Base-by-base conservation (phyloP, 1,139 yeast species). In the Hemisphaericaspora xylofermentans region DNA sequence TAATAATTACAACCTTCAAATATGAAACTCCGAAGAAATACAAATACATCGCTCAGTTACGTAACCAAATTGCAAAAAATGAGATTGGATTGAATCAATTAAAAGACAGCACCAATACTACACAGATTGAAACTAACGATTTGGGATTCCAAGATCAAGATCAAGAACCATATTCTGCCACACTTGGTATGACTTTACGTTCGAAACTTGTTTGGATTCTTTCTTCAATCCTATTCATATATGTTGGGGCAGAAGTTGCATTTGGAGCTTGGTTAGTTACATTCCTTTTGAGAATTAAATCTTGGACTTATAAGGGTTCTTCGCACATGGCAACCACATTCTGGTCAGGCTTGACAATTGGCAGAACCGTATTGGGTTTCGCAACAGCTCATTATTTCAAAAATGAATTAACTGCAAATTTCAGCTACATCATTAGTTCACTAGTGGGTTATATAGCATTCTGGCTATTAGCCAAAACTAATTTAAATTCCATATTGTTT, bases 261-360 rank as follows among this genome's bases (percentile, higher is more conserved):
- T 77, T 84, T 45, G 89, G 88, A 0, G 68, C 83, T 1, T 84
- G 89, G 89, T 52, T 82, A 32, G 73, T 80, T 47, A 76, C 84
- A 15, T 84, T 73, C 51, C 56, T 82, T 36, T 59, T 78, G 22
- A 67, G 82, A 26, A 71, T 80, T 35, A 75, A 78, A 47, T 48
- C 67, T 0, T 58, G 70, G 40, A 53, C 70, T 7, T 80, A 74
- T 50, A 59, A 71, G 15, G 47, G 58, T 13, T 71, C 86, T 38
- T 79, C 88, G 1, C 76, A 75, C 51, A 69, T 82, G 43, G 82
- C 87, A 2, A 74, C 88, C 3, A 57, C 77, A 12, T 84, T 76
- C 57, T 84, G 89, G 89, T 52, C 71, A 12, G 87, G 85, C 1
- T 61, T 84, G 44, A 83, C 88, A 0, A 49, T 66, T 8, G 93